Evolutionary conservation across 2,329 filamentous ascomycete genomes (phyloP).

Genomic region (Cladosporium sp.): DNA sequence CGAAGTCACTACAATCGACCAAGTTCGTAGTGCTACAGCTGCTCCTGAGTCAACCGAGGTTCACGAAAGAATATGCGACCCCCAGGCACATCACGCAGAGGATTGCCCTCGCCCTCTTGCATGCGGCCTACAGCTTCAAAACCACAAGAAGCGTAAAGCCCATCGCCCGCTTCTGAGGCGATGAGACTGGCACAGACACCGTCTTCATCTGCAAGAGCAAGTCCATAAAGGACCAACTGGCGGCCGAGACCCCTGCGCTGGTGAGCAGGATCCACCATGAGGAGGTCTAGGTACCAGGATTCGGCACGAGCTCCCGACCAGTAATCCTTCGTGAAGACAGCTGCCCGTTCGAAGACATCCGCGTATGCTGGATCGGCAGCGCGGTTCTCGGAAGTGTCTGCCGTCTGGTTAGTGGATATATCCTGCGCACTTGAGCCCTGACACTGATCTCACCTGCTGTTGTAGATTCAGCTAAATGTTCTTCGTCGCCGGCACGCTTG

Average conservation of each 20-base stretch:
- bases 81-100: constrained; percentile 1
- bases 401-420: background rate
- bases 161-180: constrained; percentile 12
- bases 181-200: constrained; percentile 48
- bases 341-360: constrained; percentile 15
- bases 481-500: background rate
- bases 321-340: constrained; percentile 20
- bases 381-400: constrained; percentile 17
- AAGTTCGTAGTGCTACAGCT: too few relatives aligned
- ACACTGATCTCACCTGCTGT: background rate
- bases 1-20: too few relatives aligned
- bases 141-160: constrained; percentile 17
- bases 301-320: constrained; percentile 23
- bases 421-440: background rate
- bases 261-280: constrained; percentile 22
- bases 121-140: constrained; percentile 2
- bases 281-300: constrained; percentile 23
- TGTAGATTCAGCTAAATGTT: background rate
- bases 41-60: too few relatives aligned
- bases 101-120: constrained; percentile 8
- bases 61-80: constrained; percentile 11
- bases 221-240: constrained; percentile 25
- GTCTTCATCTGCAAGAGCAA: constrained; percentile 33
- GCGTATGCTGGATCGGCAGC: constrained; percentile 19
- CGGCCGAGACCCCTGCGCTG: constrained; percentile 24